Percentiles rank a stretch among this genome's conserved stretches.
phyloP scores from a whole-genome alignment of 2,329 filamentous ascomycete species.

The Aspergillus floridensis region DNA sequence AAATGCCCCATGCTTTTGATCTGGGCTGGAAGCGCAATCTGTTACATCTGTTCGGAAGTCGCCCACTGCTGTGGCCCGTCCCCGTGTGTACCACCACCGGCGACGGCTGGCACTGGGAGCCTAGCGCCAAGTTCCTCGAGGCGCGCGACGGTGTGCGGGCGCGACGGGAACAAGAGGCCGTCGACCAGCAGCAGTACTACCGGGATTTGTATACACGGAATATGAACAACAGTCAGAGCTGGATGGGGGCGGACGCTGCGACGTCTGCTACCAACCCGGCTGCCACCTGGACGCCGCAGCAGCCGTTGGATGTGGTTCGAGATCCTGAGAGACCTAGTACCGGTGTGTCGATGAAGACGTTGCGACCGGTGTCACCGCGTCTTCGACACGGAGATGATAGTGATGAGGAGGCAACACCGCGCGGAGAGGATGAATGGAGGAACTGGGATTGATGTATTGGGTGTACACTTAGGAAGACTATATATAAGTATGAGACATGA shows the following conservation, averaged over 20 bases:
- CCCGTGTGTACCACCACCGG: slow-evolving; percentile 83
- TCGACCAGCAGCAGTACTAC: slow-evolving; percentile 32
- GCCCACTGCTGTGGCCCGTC: slow-evolving; percentile 69
- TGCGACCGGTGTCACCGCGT: slow-evolving; percentile 40
- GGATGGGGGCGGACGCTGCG: slow-evolving; percentile 19
- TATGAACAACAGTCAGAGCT: slow-evolving; percentile 30
- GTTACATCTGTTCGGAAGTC: slow-evolving; percentile 74
- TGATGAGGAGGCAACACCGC: slow-evolving; percentile 4
- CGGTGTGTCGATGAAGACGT: slow-evolving; percentile 44
- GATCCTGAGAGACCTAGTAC: slow-evolving; percentile 36
- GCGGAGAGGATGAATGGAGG: slow-evolving; percentile 38
- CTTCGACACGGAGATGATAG: slow-evolving; percentile 31
- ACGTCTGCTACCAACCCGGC: slow-evolving; percentile 5
- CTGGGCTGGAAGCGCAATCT: slow-evolving; percentile 80
- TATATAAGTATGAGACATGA: not conserved
- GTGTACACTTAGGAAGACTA: not conserved
- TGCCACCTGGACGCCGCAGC: slow-evolving; percentile 21
- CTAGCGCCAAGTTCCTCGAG: slow-evolving; percentile 73
- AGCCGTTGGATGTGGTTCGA: slow-evolving; percentile 16
- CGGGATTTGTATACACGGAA: slow-evolving; percentile 37
- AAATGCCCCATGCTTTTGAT: slow-evolving; percentile 90
- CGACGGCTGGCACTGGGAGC: slow-evolving; percentile 93
- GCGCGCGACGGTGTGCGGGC: slow-evolving; percentile 45
- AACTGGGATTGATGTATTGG: slow-evolving; percentile 36
- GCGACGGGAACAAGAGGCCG: slow-evolving; percentile 30